Percentiles rank a stretch among this genome's conserved stretches.
These are phyloP conservation scores for Papilionanthe hybrid DNA, from an alignment of 116 monocot genomes.

Conservation along the genomic window DNA sequence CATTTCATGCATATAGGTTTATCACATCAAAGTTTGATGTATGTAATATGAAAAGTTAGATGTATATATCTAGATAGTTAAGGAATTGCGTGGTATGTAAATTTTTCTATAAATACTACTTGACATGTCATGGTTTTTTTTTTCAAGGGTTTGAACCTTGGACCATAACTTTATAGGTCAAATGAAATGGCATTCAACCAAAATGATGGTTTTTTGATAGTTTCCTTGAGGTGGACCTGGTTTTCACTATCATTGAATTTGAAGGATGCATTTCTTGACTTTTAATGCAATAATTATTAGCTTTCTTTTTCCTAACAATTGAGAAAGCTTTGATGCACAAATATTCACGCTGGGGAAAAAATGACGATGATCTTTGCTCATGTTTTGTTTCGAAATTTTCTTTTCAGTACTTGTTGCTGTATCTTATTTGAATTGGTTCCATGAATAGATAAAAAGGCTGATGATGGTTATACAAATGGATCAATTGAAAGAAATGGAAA, in stretches of 20 bases:
- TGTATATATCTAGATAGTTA: too few relatives aligned
- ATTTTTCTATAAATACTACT: too few relatives aligned
- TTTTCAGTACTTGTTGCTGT: neutral
- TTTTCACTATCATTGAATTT: neutral
- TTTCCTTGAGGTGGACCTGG: neutral
- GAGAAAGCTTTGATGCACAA: neutral
- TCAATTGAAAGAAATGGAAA: slow-evolving; percentile 25
- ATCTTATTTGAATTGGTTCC: neutral
- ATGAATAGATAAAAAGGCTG: slow-evolving; percentile 15
- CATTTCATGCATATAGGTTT: too few relatives aligned
- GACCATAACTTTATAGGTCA: too few relatives aligned
- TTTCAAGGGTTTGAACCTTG: too few relatives aligned
- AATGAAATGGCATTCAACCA: too few relatives aligned
- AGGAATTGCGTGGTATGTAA: too few relatives aligned
- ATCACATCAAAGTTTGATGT: too few relatives aligned
- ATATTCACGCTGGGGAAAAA: too few relatives aligned
- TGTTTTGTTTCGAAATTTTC: neutral
- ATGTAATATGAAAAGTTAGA: too few relatives aligned
- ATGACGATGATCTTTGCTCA: neutral
- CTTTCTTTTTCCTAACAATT: neutral
- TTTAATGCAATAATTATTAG: neutral
- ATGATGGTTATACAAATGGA: slow-evolving; percentile 17
- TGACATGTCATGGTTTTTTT: too few relatives aligned
- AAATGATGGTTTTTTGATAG: neutral
- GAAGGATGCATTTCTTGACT: neutral